These are phyloP conservation scores for Mycena indigotica DNA, from an alignment of 768 basidiomycete genomes.

Conservation along the genomic window DNA sequence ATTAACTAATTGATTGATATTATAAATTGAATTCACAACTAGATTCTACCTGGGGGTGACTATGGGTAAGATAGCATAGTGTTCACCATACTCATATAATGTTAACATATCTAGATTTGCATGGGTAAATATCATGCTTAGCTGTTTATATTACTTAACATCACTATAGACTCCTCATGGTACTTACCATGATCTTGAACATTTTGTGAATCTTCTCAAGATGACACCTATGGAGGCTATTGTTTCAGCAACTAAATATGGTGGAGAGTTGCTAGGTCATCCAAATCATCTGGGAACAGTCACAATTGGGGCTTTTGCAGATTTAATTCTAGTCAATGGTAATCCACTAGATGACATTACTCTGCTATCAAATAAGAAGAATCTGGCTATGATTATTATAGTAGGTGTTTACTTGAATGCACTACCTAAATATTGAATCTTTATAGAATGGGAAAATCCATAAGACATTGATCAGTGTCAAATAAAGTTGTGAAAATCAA, in stretches of 20 bases:
- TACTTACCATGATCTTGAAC: slow-evolving; percentile 39
- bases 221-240: slow-evolving; percentile 41
- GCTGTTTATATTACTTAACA: slow-evolving; percentile 6
- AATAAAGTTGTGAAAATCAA: too few species aligned
- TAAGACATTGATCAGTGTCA: neutral
- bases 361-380: slow-evolving; percentile 32
- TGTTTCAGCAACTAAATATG: slow-evolving; percentile 35
- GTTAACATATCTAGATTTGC: too few species aligned
- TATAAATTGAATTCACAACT: neutral
- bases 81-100: too few species aligned
- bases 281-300: slow-evolving; percentile 40
- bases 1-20: too few species aligned
- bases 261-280: slow-evolving; percentile 38
- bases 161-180: slow-evolving; percentile 36
- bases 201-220: slow-evolving; percentile 37
- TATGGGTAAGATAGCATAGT: slow-evolving; percentile 30
- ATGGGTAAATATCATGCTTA: slow-evolving; percentile 1
- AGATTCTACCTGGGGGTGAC: slow-evolving; percentile 39
- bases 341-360: slow-evolving; percentile 38
- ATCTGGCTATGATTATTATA: slow-evolving; percentile 37
- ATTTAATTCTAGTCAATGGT: slow-evolving; percentile 38
- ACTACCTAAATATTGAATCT: too few species aligned
- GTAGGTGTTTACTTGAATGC: slow-evolving; percentile 25
- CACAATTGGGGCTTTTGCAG: slow-evolving; percentile 39
- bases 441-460: neutral